phyloP scores from a whole-genome alignment of 306 rosid genomes.

The Vicia villosa region DNA sequence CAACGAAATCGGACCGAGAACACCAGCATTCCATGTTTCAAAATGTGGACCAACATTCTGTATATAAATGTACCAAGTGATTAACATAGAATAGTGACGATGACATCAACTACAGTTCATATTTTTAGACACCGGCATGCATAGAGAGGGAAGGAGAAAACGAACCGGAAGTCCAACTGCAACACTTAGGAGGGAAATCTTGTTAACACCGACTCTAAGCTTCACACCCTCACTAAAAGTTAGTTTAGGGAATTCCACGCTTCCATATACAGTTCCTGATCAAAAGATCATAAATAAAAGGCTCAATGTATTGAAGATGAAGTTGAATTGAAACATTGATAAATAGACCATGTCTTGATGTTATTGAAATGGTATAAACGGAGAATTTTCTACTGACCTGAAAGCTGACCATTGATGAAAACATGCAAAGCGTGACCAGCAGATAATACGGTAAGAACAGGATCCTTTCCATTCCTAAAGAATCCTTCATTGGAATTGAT shows the following conservation, averaged over 20 bases:
- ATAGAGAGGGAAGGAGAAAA: slow-evolving; percentile 41
- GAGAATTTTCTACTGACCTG: slow-evolving; percentile 56
- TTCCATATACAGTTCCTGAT: slow-evolving; percentile 87
- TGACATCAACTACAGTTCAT: slow-evolving; percentile 3
- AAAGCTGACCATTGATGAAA: slow-evolving; percentile 72
- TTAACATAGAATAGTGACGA: slow-evolving; percentile 13
- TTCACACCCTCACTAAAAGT: slow-evolving; percentile 72
- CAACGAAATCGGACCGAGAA: slow-evolving; percentile 86
- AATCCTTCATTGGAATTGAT: slow-evolving; percentile 72
- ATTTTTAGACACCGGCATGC: slow-evolving; percentile 1
- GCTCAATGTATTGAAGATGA: slow-evolving; percentile 29
- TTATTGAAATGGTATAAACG: background rate
- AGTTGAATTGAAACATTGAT: background rate
- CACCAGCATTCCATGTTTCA: slow-evolving; percentile 96
- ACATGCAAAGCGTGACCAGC: slow-evolving; percentile 99
- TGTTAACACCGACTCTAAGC: slow-evolving; percentile 82
- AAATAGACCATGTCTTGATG: background rate
- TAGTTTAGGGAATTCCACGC: slow-evolving; percentile 79
- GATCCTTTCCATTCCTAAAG: slow-evolving; percentile 69
- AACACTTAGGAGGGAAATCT: slow-evolving; percentile 83
- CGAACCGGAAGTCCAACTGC: slow-evolving; percentile 98
- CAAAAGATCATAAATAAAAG: slow-evolving; percentile 27
- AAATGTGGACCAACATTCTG: slow-evolving; percentile 98
- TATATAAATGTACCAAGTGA: slow-evolving; percentile 29
- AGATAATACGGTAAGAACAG: slow-evolving; percentile 72